Base-by-base conservation (phyloP, 1,284 basidiomycete species). In the Phaffia rhodozyma region DNA sequence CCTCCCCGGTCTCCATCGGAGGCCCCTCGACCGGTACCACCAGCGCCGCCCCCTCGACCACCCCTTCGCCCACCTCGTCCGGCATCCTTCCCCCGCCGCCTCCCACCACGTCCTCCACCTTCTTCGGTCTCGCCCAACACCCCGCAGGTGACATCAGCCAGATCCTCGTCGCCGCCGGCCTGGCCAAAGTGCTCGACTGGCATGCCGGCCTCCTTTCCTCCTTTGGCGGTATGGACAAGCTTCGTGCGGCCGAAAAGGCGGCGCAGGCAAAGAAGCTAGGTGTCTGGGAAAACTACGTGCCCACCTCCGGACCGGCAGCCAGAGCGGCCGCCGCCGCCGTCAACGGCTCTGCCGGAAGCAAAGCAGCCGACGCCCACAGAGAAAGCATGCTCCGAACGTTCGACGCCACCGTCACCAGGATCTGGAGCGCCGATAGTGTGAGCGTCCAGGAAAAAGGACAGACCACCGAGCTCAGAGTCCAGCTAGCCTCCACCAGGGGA, bases 181-280 rank as follows among this genome's bases (percentile, higher is more conserved):
- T 97, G 3, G 94, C 93, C 16, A 86, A 91, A 66, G 83, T 96
- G 60, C 87, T 97, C 66, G 93, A 96, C 73, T 97, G 94, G 93
- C 94, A 98, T 74, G 92, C 92, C 18, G 94, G 93, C 43, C 88
- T 97, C 81, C 83, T 98, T 51, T 83, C 89, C 1, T 81, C 80
- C 66, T 79, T 80, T 66, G 86, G 89, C 38, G 85, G 84, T 20
- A 91, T 94, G 83, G 89, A 93, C 72, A 83, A 83, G 50, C 81
- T 96, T 34, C 85, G 93, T 52, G 82, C 84, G 2, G 89, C 90
- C 0, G 94, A 97, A 76, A 86, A 83, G 71, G 60, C 73, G 21
- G 93, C 92, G 25, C 93, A 91, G 75, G 89, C 91, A 70, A 89
- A 86, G 74, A 83, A 85, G 53, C 73, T 82, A 1, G 85, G 82